A percentile compares a stretch with the other conserved stretches of the same genome.
Evolutionary conservation across 2,329 filamentous ascomycete genomes (phyloP).

Genomic region (Aspergillus hiratsukae): DNA sequence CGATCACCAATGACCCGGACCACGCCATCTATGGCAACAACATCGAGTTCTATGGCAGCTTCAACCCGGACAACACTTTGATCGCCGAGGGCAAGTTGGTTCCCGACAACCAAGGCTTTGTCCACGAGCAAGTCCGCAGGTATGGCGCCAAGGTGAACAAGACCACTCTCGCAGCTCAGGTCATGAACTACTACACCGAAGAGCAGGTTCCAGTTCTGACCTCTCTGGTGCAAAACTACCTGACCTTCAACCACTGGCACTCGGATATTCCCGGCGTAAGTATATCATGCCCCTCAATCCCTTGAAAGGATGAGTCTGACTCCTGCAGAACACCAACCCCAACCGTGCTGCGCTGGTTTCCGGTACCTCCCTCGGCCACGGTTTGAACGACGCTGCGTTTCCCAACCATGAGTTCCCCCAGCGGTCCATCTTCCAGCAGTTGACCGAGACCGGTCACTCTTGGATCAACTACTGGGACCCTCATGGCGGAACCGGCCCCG

Average conservation of each 20-base stretch:
- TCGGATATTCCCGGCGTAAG: slow-evolving; percentile 41
- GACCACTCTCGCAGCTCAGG: slow-evolving; percentile 34
- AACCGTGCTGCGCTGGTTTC: slow-evolving; percentile 35
- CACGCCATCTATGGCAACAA: slow-evolving; percentile 43
- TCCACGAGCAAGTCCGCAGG: slow-evolving; percentile 38
- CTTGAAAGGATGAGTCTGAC: slow-evolving; percentile 2
- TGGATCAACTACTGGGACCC: slow-evolving; percentile 35
- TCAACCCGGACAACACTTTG: slow-evolving; percentile 34
- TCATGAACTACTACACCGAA: slow-evolving; percentile 45
- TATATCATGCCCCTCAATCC: slow-evolving; percentile 4
- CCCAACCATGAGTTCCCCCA: slow-evolving; percentile 22
- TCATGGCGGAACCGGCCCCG: slow-evolving; percentile 21
- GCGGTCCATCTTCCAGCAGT: slow-evolving; percentile 40
- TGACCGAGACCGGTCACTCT: slow-evolving; percentile 27
- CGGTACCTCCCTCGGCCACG: slow-evolving; percentile 31
- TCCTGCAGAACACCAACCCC: slow-evolving; percentile 39
- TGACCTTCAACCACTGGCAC: slow-evolving; percentile 45
- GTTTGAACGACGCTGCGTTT: slow-evolving; percentile 29
- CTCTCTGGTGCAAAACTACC: slow-evolving; percentile 38
- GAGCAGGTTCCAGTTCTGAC: slow-evolving; percentile 41
- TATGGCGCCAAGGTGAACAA: slow-evolving; percentile 29
- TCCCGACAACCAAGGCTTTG: slow-evolving; percentile 35
- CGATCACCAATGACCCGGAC: slow-evolving; percentile 40
- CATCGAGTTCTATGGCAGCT: slow-evolving; percentile 42
- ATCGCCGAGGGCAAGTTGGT: slow-evolving; percentile 31